Evolutionary conservation across 805 yeast genomes (phyloP).

Genomic region (Candida fluviatilis): DNA sequence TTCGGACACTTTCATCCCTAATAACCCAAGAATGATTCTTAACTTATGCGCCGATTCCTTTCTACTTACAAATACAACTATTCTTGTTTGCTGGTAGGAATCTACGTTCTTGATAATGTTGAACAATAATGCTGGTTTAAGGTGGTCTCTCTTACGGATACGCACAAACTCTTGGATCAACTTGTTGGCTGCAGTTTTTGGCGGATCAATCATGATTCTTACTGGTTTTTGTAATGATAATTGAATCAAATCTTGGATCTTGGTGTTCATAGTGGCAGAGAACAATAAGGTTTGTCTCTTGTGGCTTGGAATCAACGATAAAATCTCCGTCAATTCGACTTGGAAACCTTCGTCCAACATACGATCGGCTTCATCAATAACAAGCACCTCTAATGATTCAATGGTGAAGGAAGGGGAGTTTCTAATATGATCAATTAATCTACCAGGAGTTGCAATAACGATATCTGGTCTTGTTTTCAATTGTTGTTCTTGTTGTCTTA

Average conservation of each 20-base stretch:
- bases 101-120: conserved; percentile 67
- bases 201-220: conserved; percentile 93
- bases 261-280: conserved; percentile 97
- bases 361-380: conserved; percentile 97
- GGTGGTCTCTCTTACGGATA: conserved; percentile 80
- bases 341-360: conserved; percentile 99
- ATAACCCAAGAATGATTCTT: conserved; percentile 67
- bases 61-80: conserved; percentile 87
- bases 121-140: conserved; percentile 79
- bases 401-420: conserved; percentile 91
- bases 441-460: conserved; percentile 97
- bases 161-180: conserved; percentile 92
- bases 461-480: conserved; percentile 90
- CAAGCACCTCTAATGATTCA: conserved; percentile 86
- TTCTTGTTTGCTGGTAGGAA: conserved; percentile 58
- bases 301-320: conserved; percentile 73
- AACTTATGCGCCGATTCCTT: conserved; percentile 87
- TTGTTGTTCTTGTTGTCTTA: conserved; percentile 94
- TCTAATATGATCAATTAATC: conserved; percentile 94
- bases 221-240: conserved; percentile 88
- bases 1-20: conserved; percentile 76
- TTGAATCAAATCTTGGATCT: conserved; percentile 81
- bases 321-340: conserved; percentile 86
- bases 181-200: conserved; percentile 89
- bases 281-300: conserved; percentile 91